Percentiles rank a stretch among this genome's conserved stretches.
Conservation (phyloP, 192 early-diverging fungal species). For the Lobosporangium transversale region DNA sequence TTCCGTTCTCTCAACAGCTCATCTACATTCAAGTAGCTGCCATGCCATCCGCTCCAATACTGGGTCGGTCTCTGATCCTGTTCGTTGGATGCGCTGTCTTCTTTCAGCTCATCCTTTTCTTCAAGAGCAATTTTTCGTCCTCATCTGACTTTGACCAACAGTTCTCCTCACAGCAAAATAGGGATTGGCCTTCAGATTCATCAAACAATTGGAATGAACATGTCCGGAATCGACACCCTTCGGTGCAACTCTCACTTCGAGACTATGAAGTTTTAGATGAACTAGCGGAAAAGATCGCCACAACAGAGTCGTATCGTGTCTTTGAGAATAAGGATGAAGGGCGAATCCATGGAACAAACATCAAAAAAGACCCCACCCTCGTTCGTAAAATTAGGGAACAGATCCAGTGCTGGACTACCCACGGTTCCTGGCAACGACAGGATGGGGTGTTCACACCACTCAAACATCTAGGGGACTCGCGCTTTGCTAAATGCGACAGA, state of each 20-base stretch:
- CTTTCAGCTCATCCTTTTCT: conserved; percentile 34
- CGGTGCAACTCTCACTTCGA: conserved; percentile 26
- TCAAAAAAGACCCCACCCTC: conserved; percentile 15
- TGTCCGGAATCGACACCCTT: conserved; percentile 32
- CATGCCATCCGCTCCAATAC: conserved; percentile 21
- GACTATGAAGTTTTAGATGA: conserved; percentile 25
- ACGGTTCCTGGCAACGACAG: conserved; percentile 36
- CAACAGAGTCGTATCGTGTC: conserved; percentile 27
- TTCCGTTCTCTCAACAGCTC: too few species aligned
- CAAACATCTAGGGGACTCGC: conserved; percentile 34
- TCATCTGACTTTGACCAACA: not conserved
- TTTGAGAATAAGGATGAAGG: conserved; percentile 32
- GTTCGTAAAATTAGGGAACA: conserved; percentile 35
- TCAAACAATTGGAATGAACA: conserved; percentile 20
- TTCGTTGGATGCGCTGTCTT: conserved; percentile 31
- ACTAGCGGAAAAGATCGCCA: conserved; percentile 29
- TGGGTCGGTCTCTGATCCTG: conserved; percentile 22
- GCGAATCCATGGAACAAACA: conserved; percentile 29
- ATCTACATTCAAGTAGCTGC: too few species aligned
- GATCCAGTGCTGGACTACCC: conserved; percentile 43
- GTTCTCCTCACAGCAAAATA: not conserved
- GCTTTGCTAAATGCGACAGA: conserved; percentile 47
- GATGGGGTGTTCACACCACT: conserved; percentile 14
- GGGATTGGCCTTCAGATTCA: not conserved
- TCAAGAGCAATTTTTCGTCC: conserved; percentile 18